Percentiles rank a stretch among this genome's conserved stretches.
Evolutionary conservation across 306 rosid genomes (phyloP).

Genomic region (Glycyrrhiza uralensis): DNA sequence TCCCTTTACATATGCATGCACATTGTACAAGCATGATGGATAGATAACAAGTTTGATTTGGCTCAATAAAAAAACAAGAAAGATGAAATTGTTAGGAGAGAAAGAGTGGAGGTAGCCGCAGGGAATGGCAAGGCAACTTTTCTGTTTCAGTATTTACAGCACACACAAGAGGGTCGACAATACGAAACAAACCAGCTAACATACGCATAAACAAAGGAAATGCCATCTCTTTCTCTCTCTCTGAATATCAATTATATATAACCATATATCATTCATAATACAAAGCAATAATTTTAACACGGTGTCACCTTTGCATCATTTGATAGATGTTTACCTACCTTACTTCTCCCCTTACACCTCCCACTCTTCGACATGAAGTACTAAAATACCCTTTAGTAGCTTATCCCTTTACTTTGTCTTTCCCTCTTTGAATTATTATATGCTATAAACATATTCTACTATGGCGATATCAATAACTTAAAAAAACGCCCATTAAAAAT

Average conservation of each 20-base stretch:
- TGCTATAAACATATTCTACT: background rate
- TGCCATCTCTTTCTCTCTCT: background rate
- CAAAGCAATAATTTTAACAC: slow-evolving; percentile 23
- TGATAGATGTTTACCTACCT: slow-evolving; percentile 38
- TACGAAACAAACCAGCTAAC: slow-evolving; percentile 22
- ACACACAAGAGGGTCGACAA: slow-evolving; percentile 10
- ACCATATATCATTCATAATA: background rate
- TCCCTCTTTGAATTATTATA: background rate
- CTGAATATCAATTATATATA: slow-evolving; percentile 4
- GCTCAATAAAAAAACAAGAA: background rate
- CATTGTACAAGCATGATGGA: slow-evolving; percentile 3
- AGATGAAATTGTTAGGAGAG: slow-evolving; percentile 3
- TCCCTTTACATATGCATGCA: slow-evolving; percentile 32
- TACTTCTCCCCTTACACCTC: slow-evolving; percentile 16
- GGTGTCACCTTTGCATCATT: slow-evolving; percentile 23
- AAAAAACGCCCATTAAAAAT: background rate
- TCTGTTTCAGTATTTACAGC: slow-evolving; percentile 12
- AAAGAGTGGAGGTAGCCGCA: background rate
- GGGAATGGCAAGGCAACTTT: background rate
- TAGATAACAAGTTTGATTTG: background rate
- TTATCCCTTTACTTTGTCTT: background rate
- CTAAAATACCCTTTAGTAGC: slow-evolving; percentile 18
- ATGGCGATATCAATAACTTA: background rate
- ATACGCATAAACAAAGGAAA: slow-evolving; percentile 3
- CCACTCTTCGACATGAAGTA: slow-evolving; percentile 15